These are phyloP conservation scores for Acacia pycnantha DNA, from an alignment of 331 rosid genomes.

Conservation along the genomic window DNA sequence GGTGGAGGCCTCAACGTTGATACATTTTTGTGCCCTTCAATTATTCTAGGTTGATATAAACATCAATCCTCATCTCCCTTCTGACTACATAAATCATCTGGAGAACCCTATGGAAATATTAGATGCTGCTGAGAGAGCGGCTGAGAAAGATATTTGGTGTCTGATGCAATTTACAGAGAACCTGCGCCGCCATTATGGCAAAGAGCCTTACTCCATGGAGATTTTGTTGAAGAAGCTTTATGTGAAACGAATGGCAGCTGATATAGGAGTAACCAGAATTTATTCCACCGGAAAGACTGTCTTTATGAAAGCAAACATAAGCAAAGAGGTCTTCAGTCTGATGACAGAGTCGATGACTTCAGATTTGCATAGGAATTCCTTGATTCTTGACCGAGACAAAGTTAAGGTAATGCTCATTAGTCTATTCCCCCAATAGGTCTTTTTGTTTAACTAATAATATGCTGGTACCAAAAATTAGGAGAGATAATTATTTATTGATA, in stretches of 20 bases:
- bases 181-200: conserved; percentile 83
- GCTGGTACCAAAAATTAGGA: background rate
- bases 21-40: conserved; percentile 9
- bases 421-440: background rate
- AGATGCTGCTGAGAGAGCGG: conserved; percentile 81
- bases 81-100: conserved; percentile 85
- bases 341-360: conserved; percentile 76
- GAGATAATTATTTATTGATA: background rate
- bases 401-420: conserved; percentile 61
- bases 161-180: conserved; percentile 87
- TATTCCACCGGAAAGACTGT: conserved; percentile 73
- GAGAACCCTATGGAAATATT: conserved; percentile 90
- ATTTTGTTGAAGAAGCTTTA: conserved; percentile 80
- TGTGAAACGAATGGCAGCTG: conserved; percentile 97
- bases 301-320: conserved; percentile 76
- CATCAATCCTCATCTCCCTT: conserved; percentile 80
- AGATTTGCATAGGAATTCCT: conserved; percentile 61
- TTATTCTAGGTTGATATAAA: conserved; percentile 66
- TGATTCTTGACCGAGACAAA: conserved; percentile 68
- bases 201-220: conserved; percentile 92
- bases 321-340: conserved; percentile 67
- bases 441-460: too few relatives aligned
- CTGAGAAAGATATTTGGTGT: conserved; percentile 81
- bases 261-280: conserved; percentile 72
- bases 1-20: conserved; percentile 2